Evolutionary conservation across 2,329 filamentous ascomycete species (phyloP).

Genomic region (Colletotrichum camelliae): DNA sequence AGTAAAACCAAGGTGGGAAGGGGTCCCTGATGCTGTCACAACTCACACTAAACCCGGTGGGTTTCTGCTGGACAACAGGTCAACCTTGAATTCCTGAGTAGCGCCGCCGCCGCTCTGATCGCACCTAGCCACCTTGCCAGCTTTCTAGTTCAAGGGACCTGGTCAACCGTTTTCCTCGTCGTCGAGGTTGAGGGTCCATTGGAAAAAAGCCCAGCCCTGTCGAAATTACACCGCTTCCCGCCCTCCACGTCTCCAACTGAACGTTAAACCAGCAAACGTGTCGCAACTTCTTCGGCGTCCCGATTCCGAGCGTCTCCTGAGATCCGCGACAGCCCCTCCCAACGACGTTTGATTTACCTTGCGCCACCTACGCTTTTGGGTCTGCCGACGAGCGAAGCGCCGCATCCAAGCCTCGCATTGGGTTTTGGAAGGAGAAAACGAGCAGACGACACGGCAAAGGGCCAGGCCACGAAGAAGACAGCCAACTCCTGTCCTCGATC

Average conservation of each 20-base stretch:
- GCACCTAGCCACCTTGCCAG: not conserved
- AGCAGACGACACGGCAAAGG: not conserved
- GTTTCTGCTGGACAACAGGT: conserved; percentile 10
- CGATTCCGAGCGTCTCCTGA: conserved; percentile 20
- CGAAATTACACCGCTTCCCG: not conserved
- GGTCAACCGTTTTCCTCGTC: not conserved
- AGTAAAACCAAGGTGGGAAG: not conserved
- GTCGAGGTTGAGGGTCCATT: not conserved
- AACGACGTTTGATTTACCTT: conserved; percentile 15
- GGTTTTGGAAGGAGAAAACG: not conserved
- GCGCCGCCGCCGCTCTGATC: not conserved
- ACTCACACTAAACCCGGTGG: conserved; percentile 13
- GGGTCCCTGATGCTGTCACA: conserved; percentile 11
- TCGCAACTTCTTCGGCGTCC: conserved; percentile 8
- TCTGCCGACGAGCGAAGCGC: not conserved
- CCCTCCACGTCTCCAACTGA: not conserved
- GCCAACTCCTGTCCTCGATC: not conserved
- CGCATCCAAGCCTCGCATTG: not conserved
- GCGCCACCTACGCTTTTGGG: not conserved
- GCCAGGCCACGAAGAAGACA: not conserved
- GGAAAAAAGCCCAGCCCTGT: not conserved
- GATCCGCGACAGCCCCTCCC: conserved; percentile 17
- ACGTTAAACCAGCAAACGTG: conserved; percentile 10
- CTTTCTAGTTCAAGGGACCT: not conserved
- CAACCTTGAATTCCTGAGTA: not conserved